Evolutionary conservation across 2,329 filamentous ascomycete genomes (phyloP), one percentile per base, ranked within the genome.

Genomic region (Metarhizium brunneum): DNA sequence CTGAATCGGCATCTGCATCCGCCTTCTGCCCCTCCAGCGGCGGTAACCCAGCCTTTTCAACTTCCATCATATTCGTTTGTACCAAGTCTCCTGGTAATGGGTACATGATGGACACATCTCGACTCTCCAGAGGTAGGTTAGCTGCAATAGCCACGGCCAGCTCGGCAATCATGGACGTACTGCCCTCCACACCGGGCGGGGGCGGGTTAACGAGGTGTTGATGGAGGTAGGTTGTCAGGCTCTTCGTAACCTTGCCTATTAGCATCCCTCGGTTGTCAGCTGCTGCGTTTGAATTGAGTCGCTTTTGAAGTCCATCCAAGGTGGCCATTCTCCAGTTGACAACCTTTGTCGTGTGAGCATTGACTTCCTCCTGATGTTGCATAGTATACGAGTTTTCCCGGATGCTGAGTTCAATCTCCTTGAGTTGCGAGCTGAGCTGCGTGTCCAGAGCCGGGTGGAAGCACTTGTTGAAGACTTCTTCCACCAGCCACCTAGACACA

Each of bases 281-380:
- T 48, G 84, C 86, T 54, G 86, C 79, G 0, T 82, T 75, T 4
- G 86, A 83, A 56, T 81, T 79, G 18, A 97, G 78, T 40, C 81
- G 70, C 53, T 87, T 84, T 60, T 86, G 81, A 18, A 99, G 77
- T n/a, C 92, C 94, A 65, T 99, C 94, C 16, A 97, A 77, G 2
- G 94, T 99, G 3, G 92, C 86, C 72, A 97, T 84, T 57, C 94
- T 85, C 94, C 94, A 99, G 66, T 87, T 90, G 58, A 95, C 85
- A 48, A 97, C 84, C 71, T 95, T 95, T 49, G 86, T 83, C 25
- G 88, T 88, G 55, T 95, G 80, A 1, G 92, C 91, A 54, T 97
- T 91, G 62, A 87, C 89, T 67, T 97, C 92, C 66, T 96, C 92
- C 54, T 88, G 84, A 56, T 86, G 92, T 63, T 80, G 85, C 61